Evolutionary conservation across 768 basidiomycete species (phyloP).

Genomic region (Kwoniella dejecticola): DNA sequence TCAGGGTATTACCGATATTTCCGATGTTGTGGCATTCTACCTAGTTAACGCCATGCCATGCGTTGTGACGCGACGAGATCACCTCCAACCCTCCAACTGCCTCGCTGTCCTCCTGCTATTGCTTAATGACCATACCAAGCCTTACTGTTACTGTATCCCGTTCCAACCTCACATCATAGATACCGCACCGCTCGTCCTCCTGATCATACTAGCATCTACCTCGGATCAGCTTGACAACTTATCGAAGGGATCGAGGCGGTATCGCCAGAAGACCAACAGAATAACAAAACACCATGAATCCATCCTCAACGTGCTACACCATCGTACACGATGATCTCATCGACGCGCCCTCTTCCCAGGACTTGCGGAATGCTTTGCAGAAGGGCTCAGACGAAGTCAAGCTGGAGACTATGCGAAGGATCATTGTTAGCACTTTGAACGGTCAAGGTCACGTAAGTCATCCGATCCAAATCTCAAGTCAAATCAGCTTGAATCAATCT

Average conservation of each 20-base stretch:
- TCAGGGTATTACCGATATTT: slow-evolving; percentile 26
- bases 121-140: too few relatives aligned
- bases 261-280: slow-evolving; percentile 6
- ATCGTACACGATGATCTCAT: slow-evolving; percentile 55
- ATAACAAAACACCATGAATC: slow-evolving; percentile 52
- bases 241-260: background rate
- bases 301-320: slow-evolving; percentile 53
- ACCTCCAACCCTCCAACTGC: background rate
- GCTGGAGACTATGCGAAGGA: slow-evolving; percentile 90
- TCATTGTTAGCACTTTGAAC: slow-evolving; percentile 90
- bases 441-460: slow-evolving; percentile 80
- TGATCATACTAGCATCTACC: too few relatives aligned
- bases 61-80: slow-evolving; percentile 15
- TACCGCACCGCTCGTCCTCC: too few relatives aligned
- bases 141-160: too few relatives aligned
- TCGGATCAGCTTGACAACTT: background rate
- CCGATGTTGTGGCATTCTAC: slow-evolving; percentile 20
- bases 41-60: background rate
- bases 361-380: slow-evolving; percentile 79
- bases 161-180: too few relatives aligned
- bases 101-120: background rate
- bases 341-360: slow-evolving; percentile 70
- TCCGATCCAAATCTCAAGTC: background rate
- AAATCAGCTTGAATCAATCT: background rate
- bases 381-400: slow-evolving; percentile 97